phyloP scores from a whole-genome alignment of 495 filamentous ascomycete genomes.

The Talaromyces wortmannii region DNA sequence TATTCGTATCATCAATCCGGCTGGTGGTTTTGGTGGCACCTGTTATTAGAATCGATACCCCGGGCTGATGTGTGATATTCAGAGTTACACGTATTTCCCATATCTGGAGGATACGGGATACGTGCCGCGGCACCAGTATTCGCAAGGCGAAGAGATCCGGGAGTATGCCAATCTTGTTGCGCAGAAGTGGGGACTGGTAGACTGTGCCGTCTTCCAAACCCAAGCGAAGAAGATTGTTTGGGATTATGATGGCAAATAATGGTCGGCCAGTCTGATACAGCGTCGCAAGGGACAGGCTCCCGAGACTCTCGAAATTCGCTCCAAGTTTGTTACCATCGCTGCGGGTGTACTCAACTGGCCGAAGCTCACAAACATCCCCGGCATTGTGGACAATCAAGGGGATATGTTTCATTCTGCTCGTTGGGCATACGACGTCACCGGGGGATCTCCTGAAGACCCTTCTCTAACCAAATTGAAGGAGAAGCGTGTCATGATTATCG shows the following conservation, averaged over 20 bases:
- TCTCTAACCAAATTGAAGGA: constrained; percentile 25
- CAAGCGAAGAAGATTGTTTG: constrained; percentile 12
- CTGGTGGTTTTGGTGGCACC: constrained; percentile 42
- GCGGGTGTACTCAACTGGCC: constrained; percentile 8
- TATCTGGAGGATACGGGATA: constrained; percentile 55
- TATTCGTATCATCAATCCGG: constrained; percentile 44
- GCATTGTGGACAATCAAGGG: constrained; percentile 12
- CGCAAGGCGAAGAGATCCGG: constrained; percentile 14
- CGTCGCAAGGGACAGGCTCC: constrained; percentile 13
- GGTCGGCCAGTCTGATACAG: constrained; percentile 31
- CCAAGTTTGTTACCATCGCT: constrained; percentile 14
- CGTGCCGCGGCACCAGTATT: constrained; percentile 35
- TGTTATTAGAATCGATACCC: constrained; percentile 42
- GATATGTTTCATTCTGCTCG: constrained; percentile 32
- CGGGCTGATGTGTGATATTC: constrained; percentile 23
- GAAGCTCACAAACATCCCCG: constrained; percentile 20
- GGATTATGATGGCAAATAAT: constrained; percentile 15
- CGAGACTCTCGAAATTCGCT: constrained; percentile 2
- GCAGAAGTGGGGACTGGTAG: constrained; percentile 32
- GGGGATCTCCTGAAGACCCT: constrained; percentile 40
- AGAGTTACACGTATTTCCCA: constrained; percentile 37
- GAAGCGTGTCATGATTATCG: constrained; percentile 40
- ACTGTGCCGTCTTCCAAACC: constrained; percentile 36
- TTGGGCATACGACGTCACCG: constrained; percentile 40
- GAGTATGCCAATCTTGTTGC: constrained; percentile 17